Base-by-base conservation (phyloP, 345 rosid species). In the Populus alba region DNA sequence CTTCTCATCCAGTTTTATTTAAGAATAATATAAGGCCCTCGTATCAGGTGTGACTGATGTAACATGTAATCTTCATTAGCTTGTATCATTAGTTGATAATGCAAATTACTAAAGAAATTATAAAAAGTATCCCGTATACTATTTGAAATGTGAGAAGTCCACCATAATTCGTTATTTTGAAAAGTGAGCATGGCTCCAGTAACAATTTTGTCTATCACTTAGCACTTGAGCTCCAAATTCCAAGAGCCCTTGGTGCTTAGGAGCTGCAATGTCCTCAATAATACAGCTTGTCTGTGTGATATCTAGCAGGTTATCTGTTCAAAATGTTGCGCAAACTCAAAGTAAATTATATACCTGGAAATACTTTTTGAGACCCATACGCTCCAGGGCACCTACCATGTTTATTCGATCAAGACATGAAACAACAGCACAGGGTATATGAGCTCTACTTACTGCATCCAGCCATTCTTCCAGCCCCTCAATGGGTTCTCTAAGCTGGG, bases 401-500 rank as follows among this genome's bases (percentile, higher is more conserved):
- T 79, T 91, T 75, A 81, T 90, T 43, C 98, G 89, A 81, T 93
- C 96, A 70, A 95, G 91, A 82, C 93, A 87, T 71, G 99, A 93
- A 79, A 95, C 99, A 76, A 95, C 88, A 73, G 99, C 99, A 81
- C 99, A 95, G 77, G 98, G 99, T 80, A 95, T 89, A 39, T 91
- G 86, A 72, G 94, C 93, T 55, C 88, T 92, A 73, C 85, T 80
- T 31, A 95, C 90, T 47, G 96, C 97, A 74, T 95, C 98, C 8
- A 95, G 91, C 99, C 99, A 95, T 72, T 92, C 97, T 85, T 74
- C 74, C 45, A 93, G 88, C 8, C 99, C 99, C 33, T 88, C 96
- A 78, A 82, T 82, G 66, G 99, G 96, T 79, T 87, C 82, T 68
- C 75, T 84, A 62, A 91, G 88, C 99, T 95, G 89, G 77, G 68